phyloP scores from a whole-genome alignment of 345 rosid species.

The Hirschfeldia incana region DNA sequence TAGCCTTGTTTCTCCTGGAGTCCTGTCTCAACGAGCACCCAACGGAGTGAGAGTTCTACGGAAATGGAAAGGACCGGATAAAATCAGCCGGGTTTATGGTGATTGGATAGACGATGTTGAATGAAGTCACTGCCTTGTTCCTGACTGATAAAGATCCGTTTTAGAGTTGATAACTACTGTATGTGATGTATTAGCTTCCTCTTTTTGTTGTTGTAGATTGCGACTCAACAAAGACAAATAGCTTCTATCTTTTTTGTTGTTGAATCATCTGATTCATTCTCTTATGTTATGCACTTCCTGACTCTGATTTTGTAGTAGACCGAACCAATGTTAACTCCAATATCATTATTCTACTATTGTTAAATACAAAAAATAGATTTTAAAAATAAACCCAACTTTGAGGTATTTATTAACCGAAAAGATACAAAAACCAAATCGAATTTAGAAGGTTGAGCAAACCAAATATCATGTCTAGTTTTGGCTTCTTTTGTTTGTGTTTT shows the following conservation, averaged over 20 bases:
- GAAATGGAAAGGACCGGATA: slow-evolving; percentile 97
- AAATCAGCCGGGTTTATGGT: slow-evolving; percentile 88
- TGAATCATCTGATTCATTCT: no score
- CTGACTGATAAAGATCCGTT: slow-evolving; percentile 3
- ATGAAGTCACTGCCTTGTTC: slow-evolving; percentile 35
- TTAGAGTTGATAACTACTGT: slow-evolving; percentile 10
- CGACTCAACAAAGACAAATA: not conserved
- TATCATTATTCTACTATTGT: no score
- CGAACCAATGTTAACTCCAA: no score
- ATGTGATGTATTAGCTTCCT: not conserved
- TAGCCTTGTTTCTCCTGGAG: slow-evolving; percentile 51
- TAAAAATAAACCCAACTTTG: no score
- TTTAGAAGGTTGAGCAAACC: no score
- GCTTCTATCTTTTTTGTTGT: not conserved
- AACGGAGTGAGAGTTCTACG: slow-evolving; percentile 64
- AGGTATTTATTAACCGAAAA: no score
- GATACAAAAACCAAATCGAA: no score
- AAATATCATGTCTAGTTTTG: no score
- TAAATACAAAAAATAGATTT: no score
- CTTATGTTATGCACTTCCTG: no score
- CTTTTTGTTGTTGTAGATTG: slow-evolving; percentile 19
- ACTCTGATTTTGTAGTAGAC: no score
- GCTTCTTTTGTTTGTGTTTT: no score
- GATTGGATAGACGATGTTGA: slow-evolving; percentile 95
- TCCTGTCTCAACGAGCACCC: slow-evolving; percentile 62